Conservation (phyloP, 768 basidiomycete species). For the Piloderma croceum region DNA sequence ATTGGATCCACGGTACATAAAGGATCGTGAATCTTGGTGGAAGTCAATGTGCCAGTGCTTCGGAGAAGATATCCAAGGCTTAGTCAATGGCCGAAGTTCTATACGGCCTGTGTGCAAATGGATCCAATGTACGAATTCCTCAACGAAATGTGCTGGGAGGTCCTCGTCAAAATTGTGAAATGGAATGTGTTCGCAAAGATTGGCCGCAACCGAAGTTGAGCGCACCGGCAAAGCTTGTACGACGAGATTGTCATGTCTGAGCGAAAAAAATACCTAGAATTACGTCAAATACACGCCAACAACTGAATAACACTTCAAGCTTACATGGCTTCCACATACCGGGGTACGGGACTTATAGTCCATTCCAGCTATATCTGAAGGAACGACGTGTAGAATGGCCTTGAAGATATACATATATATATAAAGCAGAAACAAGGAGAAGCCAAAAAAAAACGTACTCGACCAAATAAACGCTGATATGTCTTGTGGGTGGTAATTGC, state of each 20-base stretch:
- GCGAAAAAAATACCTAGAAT: constrained; percentile 28
- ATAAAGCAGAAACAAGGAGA: neutral
- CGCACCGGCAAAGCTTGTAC: constrained; percentile 22
- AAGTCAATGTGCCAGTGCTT: constrained; percentile 26
- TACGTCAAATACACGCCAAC: constrained; percentile 3
- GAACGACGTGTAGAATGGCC: constrained; percentile 30
- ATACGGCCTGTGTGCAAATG: constrained; percentile 15
- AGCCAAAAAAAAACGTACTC: constrained; percentile 20
- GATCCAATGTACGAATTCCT: constrained; percentile 32
- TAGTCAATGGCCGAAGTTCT: constrained; percentile 28
- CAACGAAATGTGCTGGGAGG: constrained; percentile 25
- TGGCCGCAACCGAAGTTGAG: neutral
- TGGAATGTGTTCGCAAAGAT: constrained; percentile 32
- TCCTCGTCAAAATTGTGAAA: constrained; percentile 20
- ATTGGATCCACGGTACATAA: constrained; percentile 12
- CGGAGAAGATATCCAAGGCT: constrained; percentile 22
- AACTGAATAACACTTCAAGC: neutral
- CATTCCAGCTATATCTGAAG: constrained; percentile 29
- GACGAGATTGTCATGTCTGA: constrained; percentile 18
- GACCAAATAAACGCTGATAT: constrained; percentile 33
- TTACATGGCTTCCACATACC: constrained; percentile 19
- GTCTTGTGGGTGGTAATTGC: constrained; percentile 26
- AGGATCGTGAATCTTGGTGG: constrained; percentile 4
- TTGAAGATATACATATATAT: constrained; percentile 1
- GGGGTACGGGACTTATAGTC: constrained; percentile 24